These are phyloP conservation scores for Dentipellis sp. DNA, from an alignment of 768 basidiomycete species.

Conservation along the genomic window DNA sequence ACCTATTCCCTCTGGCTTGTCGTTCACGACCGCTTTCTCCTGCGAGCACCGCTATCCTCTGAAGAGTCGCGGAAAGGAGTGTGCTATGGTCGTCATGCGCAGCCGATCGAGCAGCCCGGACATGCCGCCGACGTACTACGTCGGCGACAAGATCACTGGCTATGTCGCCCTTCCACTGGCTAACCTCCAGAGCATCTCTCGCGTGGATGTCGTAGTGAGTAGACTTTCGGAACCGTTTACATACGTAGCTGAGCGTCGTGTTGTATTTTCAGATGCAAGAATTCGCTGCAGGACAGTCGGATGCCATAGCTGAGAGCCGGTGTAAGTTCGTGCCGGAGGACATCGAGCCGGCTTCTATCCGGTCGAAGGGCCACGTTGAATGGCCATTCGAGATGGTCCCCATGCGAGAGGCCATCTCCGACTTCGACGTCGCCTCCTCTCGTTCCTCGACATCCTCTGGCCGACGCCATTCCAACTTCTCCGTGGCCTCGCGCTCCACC, in stretches of 20 bases:
- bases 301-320: not conserved
- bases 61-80: conserved; percentile 5
- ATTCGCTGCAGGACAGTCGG: not conserved
- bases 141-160: conserved; percentile 8
- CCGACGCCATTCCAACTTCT: not conserved
- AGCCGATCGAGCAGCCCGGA: conserved; percentile 1
- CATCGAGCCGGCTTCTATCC: not conserved
- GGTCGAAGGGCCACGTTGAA: not conserved
- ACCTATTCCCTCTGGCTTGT: not conserved
- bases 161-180: not conserved
- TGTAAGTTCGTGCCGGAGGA: not conserved
- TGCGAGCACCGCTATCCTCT: not conserved
- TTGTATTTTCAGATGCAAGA: conserved; percentile 2
- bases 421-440: not conserved
- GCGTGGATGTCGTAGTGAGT: conserved; percentile 9
- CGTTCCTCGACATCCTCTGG: not conserved
- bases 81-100: conserved; percentile 1
- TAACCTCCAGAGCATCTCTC: not conserved
- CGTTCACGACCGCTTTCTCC: not conserved
- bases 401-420: not conserved
- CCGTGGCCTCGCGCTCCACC: not conserved
- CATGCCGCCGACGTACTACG: not conserved
- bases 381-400: conserved; percentile 6
- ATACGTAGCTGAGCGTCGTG: not conserved
- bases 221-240: too few relatives aligned